Conservation (phyloP, 106 monocot genomes). For the Apostasia ramifera region DNA sequence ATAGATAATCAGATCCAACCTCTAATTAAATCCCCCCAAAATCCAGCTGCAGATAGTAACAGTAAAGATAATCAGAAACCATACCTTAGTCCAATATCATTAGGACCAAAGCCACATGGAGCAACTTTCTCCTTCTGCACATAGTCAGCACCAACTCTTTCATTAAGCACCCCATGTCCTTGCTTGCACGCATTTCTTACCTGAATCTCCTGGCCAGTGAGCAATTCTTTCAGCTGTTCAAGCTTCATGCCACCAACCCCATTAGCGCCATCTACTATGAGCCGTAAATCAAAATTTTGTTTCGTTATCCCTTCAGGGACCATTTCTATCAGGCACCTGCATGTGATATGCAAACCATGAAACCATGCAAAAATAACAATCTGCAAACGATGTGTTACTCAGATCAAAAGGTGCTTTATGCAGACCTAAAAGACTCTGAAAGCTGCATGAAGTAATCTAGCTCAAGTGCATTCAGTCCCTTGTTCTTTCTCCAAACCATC, state of each 20-base stretch:
- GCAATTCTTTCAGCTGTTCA: constrained; percentile 40
- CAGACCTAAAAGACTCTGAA: constrained; percentile 68
- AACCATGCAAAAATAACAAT: not conserved
- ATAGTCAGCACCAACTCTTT: constrained; percentile 83
- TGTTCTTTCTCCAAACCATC: constrained; percentile 82
- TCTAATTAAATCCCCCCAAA: too few species aligned
- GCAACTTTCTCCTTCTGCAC: constrained; percentile 87
- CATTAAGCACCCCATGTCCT: constrained; percentile 82
- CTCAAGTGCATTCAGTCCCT: constrained; percentile 53
- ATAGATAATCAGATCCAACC: too few species aligned
- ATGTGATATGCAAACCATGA: constrained; percentile 11
- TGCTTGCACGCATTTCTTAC: constrained; percentile 62
- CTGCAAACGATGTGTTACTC: not conserved
- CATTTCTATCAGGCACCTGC: constrained; percentile 57
- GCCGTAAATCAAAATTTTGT: constrained; percentile 12
- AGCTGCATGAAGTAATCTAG: constrained; percentile 70
- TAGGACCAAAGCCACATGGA: constrained; percentile 57
- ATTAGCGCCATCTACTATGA: constrained; percentile 90
- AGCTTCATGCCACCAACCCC: constrained; percentile 90
- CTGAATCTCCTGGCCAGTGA: constrained; percentile 46
- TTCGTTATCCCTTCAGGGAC: constrained; percentile 23
- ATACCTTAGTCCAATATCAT: constrained; percentile 69
- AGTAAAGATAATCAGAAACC: constrained; percentile 3
- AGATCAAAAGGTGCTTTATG: not conserved
- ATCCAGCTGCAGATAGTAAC: not conserved